phyloP scores from a whole-genome alignment of 2,329 filamentous ascomycete species.

The Sphaerulina vaccinii region DNA sequence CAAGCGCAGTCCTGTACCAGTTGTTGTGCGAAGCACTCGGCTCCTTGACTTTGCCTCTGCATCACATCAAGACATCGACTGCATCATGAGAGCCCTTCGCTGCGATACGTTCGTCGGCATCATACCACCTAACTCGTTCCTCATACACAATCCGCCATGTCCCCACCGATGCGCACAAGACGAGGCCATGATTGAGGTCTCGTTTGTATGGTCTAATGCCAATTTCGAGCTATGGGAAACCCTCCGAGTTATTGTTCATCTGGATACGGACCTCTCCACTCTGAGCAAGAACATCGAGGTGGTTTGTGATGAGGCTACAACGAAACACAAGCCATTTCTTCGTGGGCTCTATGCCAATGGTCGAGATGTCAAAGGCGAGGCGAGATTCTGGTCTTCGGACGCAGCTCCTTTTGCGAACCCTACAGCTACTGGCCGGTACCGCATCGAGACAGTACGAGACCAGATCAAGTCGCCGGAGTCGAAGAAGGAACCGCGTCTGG shows the following conservation, averaged over 20 bases:
- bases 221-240: background rate
- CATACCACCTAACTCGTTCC: too few species aligned
- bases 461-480: background rate
- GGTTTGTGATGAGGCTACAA: background rate
- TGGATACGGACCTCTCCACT: background rate
- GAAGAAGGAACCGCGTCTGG: background rate
- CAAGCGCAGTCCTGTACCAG: too few species aligned
- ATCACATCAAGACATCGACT: too few species aligned
- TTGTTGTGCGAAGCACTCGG: too few species aligned
- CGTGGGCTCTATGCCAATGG: background rate
- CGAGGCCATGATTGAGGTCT: too few species aligned
- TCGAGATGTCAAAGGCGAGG: background rate
- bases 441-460: slow-evolving; percentile 1
- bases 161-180: too few species aligned
- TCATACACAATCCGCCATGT: too few species aligned
- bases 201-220: too few species aligned
- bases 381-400: background rate
- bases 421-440: background rate
- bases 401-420: background rate
- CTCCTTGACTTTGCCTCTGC: too few species aligned
- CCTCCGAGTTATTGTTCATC: background rate
- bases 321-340: background rate
- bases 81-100: too few species aligned
- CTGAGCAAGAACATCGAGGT: background rate
- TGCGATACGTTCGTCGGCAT: too few species aligned